Base-by-base conservation (phyloP, 2,329 filamentous ascomycete genomes). In the Alternaria incomplexa region DNA sequence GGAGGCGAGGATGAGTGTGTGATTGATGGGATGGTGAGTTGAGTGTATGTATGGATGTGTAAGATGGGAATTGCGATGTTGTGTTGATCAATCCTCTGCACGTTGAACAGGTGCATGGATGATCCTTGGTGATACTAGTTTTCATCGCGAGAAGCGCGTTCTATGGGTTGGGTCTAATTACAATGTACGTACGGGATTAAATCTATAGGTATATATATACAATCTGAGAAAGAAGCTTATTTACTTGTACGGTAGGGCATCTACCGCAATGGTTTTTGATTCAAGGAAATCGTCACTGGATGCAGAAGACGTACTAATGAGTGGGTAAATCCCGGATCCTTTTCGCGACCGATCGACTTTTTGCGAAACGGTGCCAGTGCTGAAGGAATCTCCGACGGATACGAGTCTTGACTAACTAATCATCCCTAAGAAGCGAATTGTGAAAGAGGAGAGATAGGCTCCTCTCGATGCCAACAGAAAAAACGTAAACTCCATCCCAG, bases 381-480 rank as follows among this genome's bases (percentile, higher is more conserved):
- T 36, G 5, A 53, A 67, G 67, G 23, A 17, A 73, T 71, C 71
- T 63, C 76, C 65, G 74, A 73, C 73, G 75, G 77, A 79, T 79
- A 79, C 77, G 77, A 79, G 77, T 77, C 77, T 78, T 78, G 77
- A 79, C 75, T 77, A 77, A 70, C 76, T 79, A 78, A 71, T 76
- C 71, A 77, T 78, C 77, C 77, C 75, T 77, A 71, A 71, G 67
- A 73, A 74, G 65, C 67, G 64, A 71, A 72, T 65, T 66, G 62
- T 61, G 66, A 53, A 52, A 44, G 36, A 48, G 46, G 32, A 53
- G 40, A 48, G 44, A 50, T 48, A 61, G 63, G 67, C 36, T 71
- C 64, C 69, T 65, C 63, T 60, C 65, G 62, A 70, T 67, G 64
- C 67, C 67, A 69, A 71, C 48, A 63, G 54, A 61, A 44, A 52